Evolutionary conservation across 2,329 filamentous ascomycete genomes (phyloP).

Genomic region (Westerdykella aurantiaca): DNA sequence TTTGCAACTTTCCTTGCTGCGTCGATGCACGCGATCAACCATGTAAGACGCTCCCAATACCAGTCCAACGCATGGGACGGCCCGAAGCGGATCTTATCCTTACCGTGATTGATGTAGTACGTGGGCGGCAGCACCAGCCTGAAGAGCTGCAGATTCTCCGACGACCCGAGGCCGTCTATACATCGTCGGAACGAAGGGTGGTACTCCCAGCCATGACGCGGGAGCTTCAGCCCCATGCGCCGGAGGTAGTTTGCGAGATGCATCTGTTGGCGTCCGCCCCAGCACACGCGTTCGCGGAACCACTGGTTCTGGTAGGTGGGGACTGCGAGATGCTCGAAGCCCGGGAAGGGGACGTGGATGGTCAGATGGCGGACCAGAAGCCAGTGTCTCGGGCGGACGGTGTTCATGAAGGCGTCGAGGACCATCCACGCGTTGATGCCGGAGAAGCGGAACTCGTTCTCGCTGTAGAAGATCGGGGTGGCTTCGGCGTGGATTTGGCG

Average conservation of each 20-base stretch:
- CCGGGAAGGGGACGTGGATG: constrained; percentile 3
- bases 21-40: background rate
- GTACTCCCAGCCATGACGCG: background rate
- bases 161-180: background rate
- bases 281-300: background rate
- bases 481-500: constrained; percentile 6
- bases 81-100: background rate
- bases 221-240: background rate
- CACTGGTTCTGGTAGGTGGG: background rate
- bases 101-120: constrained; percentile 1
- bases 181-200: background rate
- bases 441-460: constrained; percentile 12
- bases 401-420: background rate
- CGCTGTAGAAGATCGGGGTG: constrained; percentile 9
- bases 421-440: constrained; percentile 9
- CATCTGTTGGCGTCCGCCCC: background rate
- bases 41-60: background rate
- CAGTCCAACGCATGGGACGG: background rate
- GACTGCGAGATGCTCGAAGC: background rate
- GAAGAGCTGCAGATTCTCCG: background rate
- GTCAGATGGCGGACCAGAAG: background rate
- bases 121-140: constrained; percentile 1
- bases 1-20: background rate
- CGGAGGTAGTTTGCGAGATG: background rate
- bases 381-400: constrained; percentile 1